Conservation (phyloP, 805 yeast genomes). For the Metschnikowia lachancei region DNA sequence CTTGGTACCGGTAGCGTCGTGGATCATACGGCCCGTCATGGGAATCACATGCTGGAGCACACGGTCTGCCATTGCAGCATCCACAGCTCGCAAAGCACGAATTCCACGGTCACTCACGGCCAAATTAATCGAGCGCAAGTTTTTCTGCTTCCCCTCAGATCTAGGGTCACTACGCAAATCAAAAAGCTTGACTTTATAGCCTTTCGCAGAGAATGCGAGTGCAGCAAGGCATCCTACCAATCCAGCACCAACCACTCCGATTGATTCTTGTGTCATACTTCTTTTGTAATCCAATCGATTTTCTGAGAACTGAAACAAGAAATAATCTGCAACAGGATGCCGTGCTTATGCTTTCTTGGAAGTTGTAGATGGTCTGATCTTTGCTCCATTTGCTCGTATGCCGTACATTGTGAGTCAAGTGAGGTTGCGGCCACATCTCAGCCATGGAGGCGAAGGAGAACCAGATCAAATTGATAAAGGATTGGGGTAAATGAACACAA, state of each 20-base stretch:
- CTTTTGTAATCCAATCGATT: not conserved
- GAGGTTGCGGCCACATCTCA: no score
- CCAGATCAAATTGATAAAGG: not conserved
- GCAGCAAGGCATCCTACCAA: conserved; percentile 86
- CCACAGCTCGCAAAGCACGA: conserved; percentile 61
- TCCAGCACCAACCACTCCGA: conserved; percentile 83
- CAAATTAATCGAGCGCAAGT: conserved; percentile 71
- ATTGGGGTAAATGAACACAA: no score
- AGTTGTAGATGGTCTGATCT: not conserved
- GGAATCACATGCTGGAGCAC: conserved; percentile 68
- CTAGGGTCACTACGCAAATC: conserved; percentile 75
- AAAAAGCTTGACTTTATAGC: conserved; percentile 67
- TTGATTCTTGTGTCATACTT: conserved; percentile 14
- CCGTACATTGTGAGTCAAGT: not conserved
- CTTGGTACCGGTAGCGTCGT: conserved; percentile 54
- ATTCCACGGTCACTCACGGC: conserved; percentile 89
- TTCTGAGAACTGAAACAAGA: no score
- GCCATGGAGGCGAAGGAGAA: no score
- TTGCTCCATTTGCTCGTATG: not conserved
- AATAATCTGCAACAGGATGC: no score
- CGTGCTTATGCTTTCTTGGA: not conserved
- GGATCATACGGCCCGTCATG: conserved; percentile 89
- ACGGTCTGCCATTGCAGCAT: conserved; percentile 52
- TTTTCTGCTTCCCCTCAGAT: conserved; percentile 30
- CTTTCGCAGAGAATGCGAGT: conserved; percentile 69